Percentiles rank a stretch among this genome's conserved stretches.
Conservation (phyloP, 169 alveolate genomes). For the Plasmodium billcollinsi region DNA sequence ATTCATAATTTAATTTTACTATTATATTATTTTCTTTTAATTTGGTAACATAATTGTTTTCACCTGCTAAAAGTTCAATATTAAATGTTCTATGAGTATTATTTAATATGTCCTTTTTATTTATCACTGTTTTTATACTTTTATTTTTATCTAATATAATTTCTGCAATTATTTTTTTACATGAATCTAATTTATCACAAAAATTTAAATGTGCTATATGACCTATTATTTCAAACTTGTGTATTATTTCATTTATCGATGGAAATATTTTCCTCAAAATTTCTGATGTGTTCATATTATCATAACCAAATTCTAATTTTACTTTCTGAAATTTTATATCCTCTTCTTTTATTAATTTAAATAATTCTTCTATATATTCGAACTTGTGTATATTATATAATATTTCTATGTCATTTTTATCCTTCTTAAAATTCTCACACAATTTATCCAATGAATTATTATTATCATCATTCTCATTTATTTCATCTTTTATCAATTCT, state of each 20-base stretch:
- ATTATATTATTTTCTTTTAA: slow-evolving; percentile 82
- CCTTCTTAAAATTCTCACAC: neutral
- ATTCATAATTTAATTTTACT: slow-evolving; percentile 84
- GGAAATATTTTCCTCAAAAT: slow-evolving; percentile 80
- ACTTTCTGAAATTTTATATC: slow-evolving; percentile 15
- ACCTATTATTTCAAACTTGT: slow-evolving; percentile 91
- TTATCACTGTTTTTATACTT: slow-evolving; percentile 88
- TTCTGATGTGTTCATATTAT: slow-evolving; percentile 80
- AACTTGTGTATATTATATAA: neutral
- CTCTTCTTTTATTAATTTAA: slow-evolving; percentile 24
- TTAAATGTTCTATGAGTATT: slow-evolving; percentile 90
- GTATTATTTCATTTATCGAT: slow-evolving; percentile 84
- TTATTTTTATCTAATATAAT: slow-evolving; percentile 91
- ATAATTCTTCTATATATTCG: slow-evolving; percentile 25
- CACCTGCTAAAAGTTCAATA: slow-evolving; percentile 92
- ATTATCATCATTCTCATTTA: neutral
- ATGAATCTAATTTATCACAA: slow-evolving; percentile 85
- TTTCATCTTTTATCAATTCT: neutral
- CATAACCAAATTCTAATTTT: slow-evolving; percentile 55
- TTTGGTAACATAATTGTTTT: slow-evolving; percentile 87
- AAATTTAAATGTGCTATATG: slow-evolving; percentile 94
- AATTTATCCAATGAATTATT: neutral
- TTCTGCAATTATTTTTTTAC: slow-evolving; percentile 89
- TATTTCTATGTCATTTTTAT: neutral
- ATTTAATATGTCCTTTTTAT: slow-evolving; percentile 88